Base-by-base conservation (phyloP, 345 rosid genomes). In the Trapa incisa region DNA sequence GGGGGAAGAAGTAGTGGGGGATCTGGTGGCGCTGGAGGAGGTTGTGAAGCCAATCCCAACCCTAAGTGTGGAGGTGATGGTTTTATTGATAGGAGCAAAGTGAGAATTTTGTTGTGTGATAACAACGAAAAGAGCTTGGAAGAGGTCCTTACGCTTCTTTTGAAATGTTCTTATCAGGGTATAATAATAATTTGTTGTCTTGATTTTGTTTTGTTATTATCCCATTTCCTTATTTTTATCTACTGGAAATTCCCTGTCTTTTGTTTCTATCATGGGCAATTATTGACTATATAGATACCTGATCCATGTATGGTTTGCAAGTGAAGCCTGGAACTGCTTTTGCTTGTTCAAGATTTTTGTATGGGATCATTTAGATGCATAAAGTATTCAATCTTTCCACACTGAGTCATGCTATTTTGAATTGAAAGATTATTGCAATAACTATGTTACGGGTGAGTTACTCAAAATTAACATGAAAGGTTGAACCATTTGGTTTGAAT, bases 91-190 rank as follows among this genome's bases (percentile, higher is more conserved):
- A 81, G 99, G 81, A 91, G 99, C 82, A 91, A 85, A 87, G 99
- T 94, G 64, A 85, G 99, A 80, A 94, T 94, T 77, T 80, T 94
- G 91, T 79, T 94, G 47, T 94, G 99, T 58, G 99, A 94, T 74
- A 91, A 85, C 68, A 92, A 91, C 77, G 33, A 84, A 22, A 81
- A 79, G 73, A 88, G 97, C 69, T 83, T 82, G 56, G 85, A 81
- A 68, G 99, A 87, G 75, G 95, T 82, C 69, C 81, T 75, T 68
- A 76, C 87, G 29, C 96, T 94, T 70, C 99, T 94, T 61, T 67
- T 85, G 67, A 80, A 86, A 74, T 94, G 99, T 75, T 88, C 97
- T 76, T 94, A 94, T 81, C 99, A 86, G 72, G 99, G 99, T 91
- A 82, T 69, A 39, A 53, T 41, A 39, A n/a, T 22, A 54, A 57